Evolutionary conservation across 352 stramenopile genomes (phyloP).

Genomic region (Pythium dissimile): DNA sequence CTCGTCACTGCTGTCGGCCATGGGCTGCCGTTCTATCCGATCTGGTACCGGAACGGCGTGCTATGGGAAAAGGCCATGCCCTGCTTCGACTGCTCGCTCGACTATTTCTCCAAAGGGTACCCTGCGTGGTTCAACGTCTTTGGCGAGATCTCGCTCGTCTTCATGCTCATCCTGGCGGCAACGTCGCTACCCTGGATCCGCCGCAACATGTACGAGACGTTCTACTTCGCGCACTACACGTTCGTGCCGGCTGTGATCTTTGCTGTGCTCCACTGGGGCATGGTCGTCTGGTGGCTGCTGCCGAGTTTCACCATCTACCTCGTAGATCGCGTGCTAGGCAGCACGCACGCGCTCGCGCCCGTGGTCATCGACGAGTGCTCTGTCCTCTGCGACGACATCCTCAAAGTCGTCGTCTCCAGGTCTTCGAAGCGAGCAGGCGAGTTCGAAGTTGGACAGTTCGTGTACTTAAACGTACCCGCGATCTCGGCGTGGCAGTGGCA

Average conservation of each 20-base stretch:
- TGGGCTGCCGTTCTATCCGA: conserved; percentile 37
- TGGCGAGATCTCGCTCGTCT: conserved; percentile 34
- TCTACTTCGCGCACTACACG: conserved; percentile 43
- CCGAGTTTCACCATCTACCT: conserved; percentile 36
- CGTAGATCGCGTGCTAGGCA: conserved; percentile 28
- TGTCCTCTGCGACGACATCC: conserved; percentile 20
- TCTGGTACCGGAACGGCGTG: conserved; percentile 18
- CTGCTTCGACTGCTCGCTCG: conserved; percentile 33
- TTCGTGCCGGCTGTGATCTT: conserved; percentile 31
- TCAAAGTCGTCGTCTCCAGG: conserved; percentile 32
- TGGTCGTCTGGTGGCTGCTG: conserved; percentile 36
- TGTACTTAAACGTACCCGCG: conserved; percentile 41
- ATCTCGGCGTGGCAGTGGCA: conserved; percentile 54
- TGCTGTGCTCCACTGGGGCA: conserved; percentile 33
- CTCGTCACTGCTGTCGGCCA: conserved; percentile 25
- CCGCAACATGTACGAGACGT: conserved; percentile 32
- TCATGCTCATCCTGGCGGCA: conserved; percentile 26
- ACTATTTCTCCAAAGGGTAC: conserved; percentile 24
- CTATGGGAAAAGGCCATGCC: conserved; percentile 23
- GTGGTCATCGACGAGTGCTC: conserved; percentile 26
- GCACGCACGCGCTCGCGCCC: conserved; percentile 18
- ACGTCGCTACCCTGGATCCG: conserved; percentile 36
- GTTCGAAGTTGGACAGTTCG: conserved; percentile 36
- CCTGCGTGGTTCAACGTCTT: conserved; percentile 43
- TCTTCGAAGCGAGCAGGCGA: conserved; percentile 1